These are phyloP conservation scores for Boletus tylopilopsis DNA, from an alignment of 768 basidiomycete species.

Conservation along the genomic window DNA sequence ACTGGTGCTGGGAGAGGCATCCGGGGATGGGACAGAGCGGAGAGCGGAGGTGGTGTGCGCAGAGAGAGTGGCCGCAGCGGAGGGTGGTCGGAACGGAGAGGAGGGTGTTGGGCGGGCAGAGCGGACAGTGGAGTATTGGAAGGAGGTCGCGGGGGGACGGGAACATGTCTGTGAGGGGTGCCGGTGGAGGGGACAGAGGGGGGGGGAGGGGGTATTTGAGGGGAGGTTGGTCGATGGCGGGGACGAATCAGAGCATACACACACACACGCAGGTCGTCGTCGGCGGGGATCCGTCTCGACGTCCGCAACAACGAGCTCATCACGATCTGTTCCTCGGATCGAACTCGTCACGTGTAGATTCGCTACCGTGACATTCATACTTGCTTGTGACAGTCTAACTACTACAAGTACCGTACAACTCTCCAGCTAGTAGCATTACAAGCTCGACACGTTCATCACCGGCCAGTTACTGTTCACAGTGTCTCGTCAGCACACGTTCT, in stretches of 20 bases:
- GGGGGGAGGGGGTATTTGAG: constrained; percentile 5
- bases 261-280: constrained; percentile 18
- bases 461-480: constrained; percentile 26
- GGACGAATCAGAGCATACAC: constrained; percentile 20
- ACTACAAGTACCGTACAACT: no score
- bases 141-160: constrained; percentile 28
- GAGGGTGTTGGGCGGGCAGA: constrained; percentile 40
- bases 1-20: constrained; percentile 27
- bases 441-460: constrained; percentile 20
- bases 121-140: constrained; percentile 48
- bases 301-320: constrained; percentile 20
- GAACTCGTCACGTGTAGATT: constrained; percentile 26
- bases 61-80: constrained; percentile 82
- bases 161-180: constrained; percentile 13
- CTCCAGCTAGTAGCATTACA: constrained; percentile 13
- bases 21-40: constrained; percentile 33
- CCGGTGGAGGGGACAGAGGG: not conserved
- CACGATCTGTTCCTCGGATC: constrained; percentile 29
- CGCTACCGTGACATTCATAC: no score
- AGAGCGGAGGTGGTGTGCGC: constrained; percentile 47
- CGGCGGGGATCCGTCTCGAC: constrained; percentile 27
- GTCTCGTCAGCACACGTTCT: not conserved
- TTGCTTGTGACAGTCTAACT: no score
- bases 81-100: constrained; percentile 53
- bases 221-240: constrained; percentile 10